phyloP scores from a whole-genome alignment of 495 filamentous ascomycete species.

The Penicillium longicatenatum region DNA sequence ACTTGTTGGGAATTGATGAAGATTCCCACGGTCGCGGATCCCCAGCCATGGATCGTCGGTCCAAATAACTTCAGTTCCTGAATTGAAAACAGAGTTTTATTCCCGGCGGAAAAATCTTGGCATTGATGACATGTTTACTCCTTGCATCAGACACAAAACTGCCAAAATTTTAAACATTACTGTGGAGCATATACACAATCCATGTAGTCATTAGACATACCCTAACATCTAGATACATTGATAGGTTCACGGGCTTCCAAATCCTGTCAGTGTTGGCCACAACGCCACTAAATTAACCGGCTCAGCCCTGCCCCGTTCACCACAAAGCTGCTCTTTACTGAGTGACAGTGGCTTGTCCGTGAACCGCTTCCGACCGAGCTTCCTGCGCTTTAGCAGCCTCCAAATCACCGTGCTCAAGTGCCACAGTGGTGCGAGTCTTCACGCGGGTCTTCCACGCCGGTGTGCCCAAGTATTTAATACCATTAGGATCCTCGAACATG shows the following conservation, averaged over 20 bases:
- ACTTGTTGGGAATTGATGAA: background rate
- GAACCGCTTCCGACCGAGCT: background rate
- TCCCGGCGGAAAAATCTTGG: background rate
- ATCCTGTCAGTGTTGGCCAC: background rate
- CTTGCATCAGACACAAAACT: no score
- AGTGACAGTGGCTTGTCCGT: background rate
- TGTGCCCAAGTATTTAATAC: constrained; percentile 63
- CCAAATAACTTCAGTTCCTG: constrained; percentile 2
- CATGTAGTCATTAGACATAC: no score
- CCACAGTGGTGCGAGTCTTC: constrained; percentile 25
- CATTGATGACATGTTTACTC: background rate
- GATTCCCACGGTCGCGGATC: background rate
- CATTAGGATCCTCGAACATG: constrained; percentile 65
- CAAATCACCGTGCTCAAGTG: constrained; percentile 23
- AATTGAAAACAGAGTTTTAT: background rate
- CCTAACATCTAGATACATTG: no score
- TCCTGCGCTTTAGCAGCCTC: constrained; percentile 9
- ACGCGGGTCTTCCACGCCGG: constrained; percentile 66
- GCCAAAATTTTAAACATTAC: no score
- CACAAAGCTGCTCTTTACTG: background rate
- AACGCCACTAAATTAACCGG: background rate
- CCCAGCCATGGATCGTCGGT: background rate
- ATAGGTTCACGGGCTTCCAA: background rate
- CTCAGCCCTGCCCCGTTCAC: background rate
- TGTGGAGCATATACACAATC: no score